Conservation (phyloP, 1,284 basidiomycete species). For the Papiliotrema laurentii region DNA sequence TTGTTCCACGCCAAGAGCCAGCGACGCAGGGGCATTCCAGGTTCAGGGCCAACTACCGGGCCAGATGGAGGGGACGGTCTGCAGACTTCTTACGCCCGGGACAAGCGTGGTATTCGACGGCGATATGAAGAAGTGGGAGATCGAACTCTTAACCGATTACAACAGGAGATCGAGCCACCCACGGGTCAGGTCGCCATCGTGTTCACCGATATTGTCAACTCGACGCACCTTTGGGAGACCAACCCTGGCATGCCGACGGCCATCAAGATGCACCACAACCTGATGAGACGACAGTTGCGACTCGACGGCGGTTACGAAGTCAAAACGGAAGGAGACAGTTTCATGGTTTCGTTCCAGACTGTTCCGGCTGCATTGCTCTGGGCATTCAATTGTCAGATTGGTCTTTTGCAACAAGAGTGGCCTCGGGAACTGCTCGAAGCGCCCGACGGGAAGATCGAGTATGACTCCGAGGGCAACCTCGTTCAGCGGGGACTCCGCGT, state of each 20-base stretch:
- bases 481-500: conserved; percentile 88
- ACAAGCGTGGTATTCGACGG: conserved; percentile 33
- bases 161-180: conserved; percentile 80
- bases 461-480: conserved; percentile 64
- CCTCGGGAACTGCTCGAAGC: conserved; percentile 90
- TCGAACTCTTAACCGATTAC: conserved; percentile 57
- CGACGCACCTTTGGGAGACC: conserved; percentile 94
- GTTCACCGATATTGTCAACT: conserved; percentile 98
- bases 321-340: conserved; percentile 98
- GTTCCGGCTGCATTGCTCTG: conserved; percentile 84
- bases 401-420: conserved; percentile 84
- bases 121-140: conserved; percentile 47
- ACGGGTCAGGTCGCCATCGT: conserved; percentile 87
- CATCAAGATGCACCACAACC: conserved; percentile 84
- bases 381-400: conserved; percentile 83
- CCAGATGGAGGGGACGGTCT: conserved; percentile 18
- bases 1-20: conserved; percentile 58
- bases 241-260: conserved; percentile 95
- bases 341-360: conserved; percentile 96
- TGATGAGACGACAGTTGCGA: conserved; percentile 81
- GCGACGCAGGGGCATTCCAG: conserved; percentile 49
- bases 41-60: conserved; percentile 38
- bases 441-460: conserved; percentile 81
- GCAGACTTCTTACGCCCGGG: conserved; percentile 16
- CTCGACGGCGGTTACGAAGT: conserved; percentile 97